Percentiles rank a stretch among this genome's conserved stretches.
Conservation (phyloP, 768 basidiomycete species). For the Brasilioporus rufonigricans region DNA sequence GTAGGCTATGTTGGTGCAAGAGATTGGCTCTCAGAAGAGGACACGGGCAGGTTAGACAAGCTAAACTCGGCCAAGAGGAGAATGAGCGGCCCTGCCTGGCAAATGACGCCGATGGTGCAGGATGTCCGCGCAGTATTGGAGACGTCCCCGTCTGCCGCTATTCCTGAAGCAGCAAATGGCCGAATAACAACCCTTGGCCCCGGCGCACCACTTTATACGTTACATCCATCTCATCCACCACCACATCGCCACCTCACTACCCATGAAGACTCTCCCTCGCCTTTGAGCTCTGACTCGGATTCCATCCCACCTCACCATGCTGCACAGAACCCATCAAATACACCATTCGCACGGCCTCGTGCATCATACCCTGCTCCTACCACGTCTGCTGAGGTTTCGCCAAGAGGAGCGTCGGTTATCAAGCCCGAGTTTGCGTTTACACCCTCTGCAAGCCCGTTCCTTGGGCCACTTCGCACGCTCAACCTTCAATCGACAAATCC, state of each 20-base stretch:
- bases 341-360: slow-evolving; percentile 26
- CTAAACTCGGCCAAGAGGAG: slow-evolving; percentile 39
- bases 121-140: slow-evolving; percentile 28
- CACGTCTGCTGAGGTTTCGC: slow-evolving; percentile 31
- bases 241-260: slow-evolving; percentile 33
- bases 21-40: slow-evolving; percentile 33
- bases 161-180: slow-evolving; percentile 14
- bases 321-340: slow-evolving; percentile 30
- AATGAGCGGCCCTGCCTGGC: slow-evolving; percentile 57
- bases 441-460: slow-evolving; percentile 77
- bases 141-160: slow-evolving; percentile 13
- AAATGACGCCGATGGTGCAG: slow-evolving; percentile 43
- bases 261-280: slow-evolving; percentile 66
- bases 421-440: slow-evolving; percentile 47
- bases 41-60: slow-evolving; percentile 25
- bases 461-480: slow-evolving; percentile 72
- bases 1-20: slow-evolving; percentile 41
- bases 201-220: slow-evolving; percentile 37
- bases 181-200: slow-evolving; percentile 23
- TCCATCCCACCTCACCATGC: slow-evolving; percentile 34
- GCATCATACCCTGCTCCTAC: slow-evolving; percentile 20
- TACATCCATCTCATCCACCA: slow-evolving; percentile 35
- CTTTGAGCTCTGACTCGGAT: slow-evolving; percentile 66
- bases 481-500: slow-evolving; percentile 70
- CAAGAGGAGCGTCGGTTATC: slow-evolving; percentile 19